These are phyloP conservation scores for Ceratobasidium sp. DNA, from an alignment of 1,284 basidiomycete genomes.

Conservation along the genomic window DNA sequence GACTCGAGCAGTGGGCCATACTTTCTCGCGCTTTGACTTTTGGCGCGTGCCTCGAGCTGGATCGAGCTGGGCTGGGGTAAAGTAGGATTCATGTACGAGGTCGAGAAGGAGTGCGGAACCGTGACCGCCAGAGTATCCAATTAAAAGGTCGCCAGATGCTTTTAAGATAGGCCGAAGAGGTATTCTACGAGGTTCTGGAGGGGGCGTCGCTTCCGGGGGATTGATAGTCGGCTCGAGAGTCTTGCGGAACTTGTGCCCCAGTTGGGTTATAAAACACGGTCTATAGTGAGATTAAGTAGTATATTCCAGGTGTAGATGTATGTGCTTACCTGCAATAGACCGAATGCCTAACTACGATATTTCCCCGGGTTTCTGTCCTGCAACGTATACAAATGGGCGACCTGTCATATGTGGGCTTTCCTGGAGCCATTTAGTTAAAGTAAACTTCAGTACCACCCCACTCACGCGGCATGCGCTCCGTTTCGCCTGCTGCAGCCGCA, in stretches of 20 bases:
- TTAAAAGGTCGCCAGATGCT: constrained; percentile 73
- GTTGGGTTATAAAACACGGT: constrained; percentile 74
- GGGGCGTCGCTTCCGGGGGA: constrained; percentile 57
- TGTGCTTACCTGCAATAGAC: constrained; percentile 82
- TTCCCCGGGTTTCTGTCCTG: constrained; percentile 69
- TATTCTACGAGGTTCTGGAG: constrained; percentile 14
- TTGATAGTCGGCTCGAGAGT: constrained; percentile 76
- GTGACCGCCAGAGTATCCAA: constrained; percentile 80
- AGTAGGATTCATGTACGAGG: constrained; percentile 73
- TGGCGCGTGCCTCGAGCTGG: constrained; percentile 55
- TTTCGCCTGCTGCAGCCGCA: constrained; percentile 17
- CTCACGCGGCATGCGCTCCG: constrained; percentile 51
- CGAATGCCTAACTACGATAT: constrained; percentile 79
- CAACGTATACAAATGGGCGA: constrained; percentile 77
- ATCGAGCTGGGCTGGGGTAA: constrained; percentile 56
- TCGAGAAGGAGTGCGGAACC: constrained; percentile 80
- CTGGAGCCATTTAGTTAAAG: constrained; percentile 56
- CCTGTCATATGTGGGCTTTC: constrained; percentile 73
- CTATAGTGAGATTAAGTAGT: constrained; percentile 57
- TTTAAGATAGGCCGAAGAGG: constrained; percentile 63
- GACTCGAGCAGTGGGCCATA: constrained; percentile 73
- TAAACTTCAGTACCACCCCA: not conserved
- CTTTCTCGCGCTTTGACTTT: constrained; percentile 66
- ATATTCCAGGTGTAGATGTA: not conserved
- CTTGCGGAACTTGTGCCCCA: constrained; percentile 74